phyloP scores from a whole-genome alignment of 1,139 yeast species.

The Candida tropicalis region DNA sequence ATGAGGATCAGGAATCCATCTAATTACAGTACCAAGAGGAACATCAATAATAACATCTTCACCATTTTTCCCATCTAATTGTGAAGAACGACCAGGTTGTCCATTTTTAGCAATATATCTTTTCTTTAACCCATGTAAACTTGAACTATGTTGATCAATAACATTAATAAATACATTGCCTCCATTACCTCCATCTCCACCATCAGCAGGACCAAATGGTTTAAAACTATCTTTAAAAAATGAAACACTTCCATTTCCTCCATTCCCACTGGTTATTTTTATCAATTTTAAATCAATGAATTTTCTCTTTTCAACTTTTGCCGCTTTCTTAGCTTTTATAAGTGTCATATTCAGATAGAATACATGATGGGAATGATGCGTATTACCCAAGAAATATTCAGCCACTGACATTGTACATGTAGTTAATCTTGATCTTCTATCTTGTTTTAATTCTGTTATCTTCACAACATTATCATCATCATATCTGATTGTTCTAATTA shows the following conservation, averaged over 20 bases:
- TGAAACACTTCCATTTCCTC: slow-evolving; percentile 88
- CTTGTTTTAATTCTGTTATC: slow-evolving; percentile 1
- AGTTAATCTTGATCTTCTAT: slow-evolving; percentile 3
- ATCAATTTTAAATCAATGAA: slow-evolving; percentile 68
- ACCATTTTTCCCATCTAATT: slow-evolving; percentile 84
- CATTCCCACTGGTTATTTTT: slow-evolving; percentile 73
- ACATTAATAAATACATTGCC: slow-evolving; percentile 87
- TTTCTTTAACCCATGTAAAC: slow-evolving; percentile 69
- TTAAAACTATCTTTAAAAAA: slow-evolving; percentile 85
- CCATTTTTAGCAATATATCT: slow-evolving; percentile 77
- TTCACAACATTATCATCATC: neutral
- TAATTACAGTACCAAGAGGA: slow-evolving; percentile 86
- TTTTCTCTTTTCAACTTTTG: slow-evolving; percentile 41
- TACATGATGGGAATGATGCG: slow-evolving; percentile 44
- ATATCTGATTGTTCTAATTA: neutral
- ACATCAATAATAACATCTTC: slow-evolving; percentile 77
- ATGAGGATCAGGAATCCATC: slow-evolving; percentile 83
- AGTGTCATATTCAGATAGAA: slow-evolving; percentile 15
- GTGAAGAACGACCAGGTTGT: slow-evolving; percentile 67
- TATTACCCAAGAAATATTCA: slow-evolving; percentile 47
- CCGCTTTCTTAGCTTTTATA: slow-evolving; percentile 28
- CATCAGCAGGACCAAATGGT: slow-evolving; percentile 92
- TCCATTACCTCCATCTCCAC: slow-evolving; percentile 97
- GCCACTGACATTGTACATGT: slow-evolving; percentile 25
- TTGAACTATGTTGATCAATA: slow-evolving; percentile 59